Percentiles rank a stretch among this genome's conserved stretches.
These are phyloP conservation scores for Penicillium canariense DNA, from an alignment of 495 filamentous ascomycete genomes.

Conservation along the genomic window DNA sequence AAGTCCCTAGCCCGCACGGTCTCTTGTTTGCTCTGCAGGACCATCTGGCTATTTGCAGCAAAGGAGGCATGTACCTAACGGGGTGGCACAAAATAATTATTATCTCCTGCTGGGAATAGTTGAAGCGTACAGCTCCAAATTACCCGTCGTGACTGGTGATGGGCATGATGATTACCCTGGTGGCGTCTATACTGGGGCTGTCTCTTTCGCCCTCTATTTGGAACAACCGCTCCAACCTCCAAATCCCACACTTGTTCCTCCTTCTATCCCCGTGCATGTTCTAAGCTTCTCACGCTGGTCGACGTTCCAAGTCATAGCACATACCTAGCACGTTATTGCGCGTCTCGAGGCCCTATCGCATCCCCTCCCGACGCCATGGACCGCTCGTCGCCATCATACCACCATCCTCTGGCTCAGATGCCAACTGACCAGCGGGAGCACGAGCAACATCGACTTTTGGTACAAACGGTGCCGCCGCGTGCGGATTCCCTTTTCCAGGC, in stretches of 20 bases:
- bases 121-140: conserved; percentile 24
- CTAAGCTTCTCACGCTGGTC: conserved; percentile 14
- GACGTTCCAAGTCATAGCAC: neutral
- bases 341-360: neutral
- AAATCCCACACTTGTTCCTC: conserved; percentile 1
- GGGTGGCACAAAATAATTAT: conserved; percentile 11
- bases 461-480: conserved; percentile 22
- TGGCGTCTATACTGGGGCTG: conserved; percentile 15
- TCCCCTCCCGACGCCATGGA: conserved; percentile 21
- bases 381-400: conserved; percentile 15
- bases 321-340: neutral
- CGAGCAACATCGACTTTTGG: conserved; percentile 12
- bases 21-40: conserved; percentile 15
- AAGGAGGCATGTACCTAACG: conserved; percentile 18
- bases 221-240: neutral
- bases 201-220: conserved; percentile 1
- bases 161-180: conserved; percentile 12
- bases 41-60: conserved; percentile 16
- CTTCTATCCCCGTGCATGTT: conserved; percentile 5
- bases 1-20: conserved; percentile 1
- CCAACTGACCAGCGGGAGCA: conserved; percentile 29
- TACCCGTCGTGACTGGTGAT: conserved; percentile 8
- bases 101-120: neutral
- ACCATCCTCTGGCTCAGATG: conserved; percentile 22
- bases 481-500: conserved; percentile 14